These are phyloP conservation scores for Candida silvatica DNA, from an alignment of 805 yeast genomes.

Conservation along the genomic window DNA sequence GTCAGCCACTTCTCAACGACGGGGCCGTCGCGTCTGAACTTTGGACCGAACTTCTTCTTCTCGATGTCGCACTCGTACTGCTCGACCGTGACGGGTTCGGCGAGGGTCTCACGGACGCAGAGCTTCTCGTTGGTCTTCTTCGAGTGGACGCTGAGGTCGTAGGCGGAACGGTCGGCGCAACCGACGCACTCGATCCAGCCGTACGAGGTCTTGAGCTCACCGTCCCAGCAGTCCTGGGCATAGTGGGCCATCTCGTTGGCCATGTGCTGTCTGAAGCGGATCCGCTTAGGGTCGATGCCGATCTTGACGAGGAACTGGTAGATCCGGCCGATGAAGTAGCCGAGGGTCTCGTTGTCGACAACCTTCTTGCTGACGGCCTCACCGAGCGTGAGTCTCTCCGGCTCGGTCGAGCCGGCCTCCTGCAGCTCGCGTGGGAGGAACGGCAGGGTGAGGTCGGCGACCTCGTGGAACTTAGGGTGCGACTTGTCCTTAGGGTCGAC, in stretches of 20 bases:
- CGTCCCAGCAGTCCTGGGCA: conserved; percentile 99
- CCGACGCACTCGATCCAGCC: conserved; percentile 99
- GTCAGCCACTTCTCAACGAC: conserved; percentile 75
- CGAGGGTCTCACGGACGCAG: conserved; percentile 85
- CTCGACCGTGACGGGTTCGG: conserved; percentile 78
- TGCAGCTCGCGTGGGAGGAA: conserved; percentile 86
- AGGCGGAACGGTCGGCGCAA: conserved; percentile 98
- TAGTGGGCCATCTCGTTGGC: conserved; percentile 99
- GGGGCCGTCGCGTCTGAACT: conserved; percentile 95
- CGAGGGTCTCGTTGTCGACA: conserved; percentile 95
- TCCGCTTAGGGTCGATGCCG: conserved; percentile 77
- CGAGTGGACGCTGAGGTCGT: conserved; percentile 91
- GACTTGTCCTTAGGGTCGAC: conserved; percentile 88
- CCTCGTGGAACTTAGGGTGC: conserved; percentile 73
- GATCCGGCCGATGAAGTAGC: conserved; percentile 94
- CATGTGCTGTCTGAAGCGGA: conserved; percentile 98
- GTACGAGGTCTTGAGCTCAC: conserved; percentile 88
- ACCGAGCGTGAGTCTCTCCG: conserved; percentile 63
- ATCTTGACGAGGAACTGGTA: conserved; percentile 74
- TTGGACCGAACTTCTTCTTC: conserved; percentile 96
- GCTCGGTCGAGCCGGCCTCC: conserved; percentile 71
- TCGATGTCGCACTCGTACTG: conserved; percentile 78
- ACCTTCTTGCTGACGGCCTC: conserved; percentile 83
- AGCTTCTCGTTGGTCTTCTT: conserved; percentile 92
- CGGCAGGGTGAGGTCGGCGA: conserved; percentile 61